Conservation (phyloP, 805 yeast genomes). For the Suhomyces xylopsoci region DNA sequence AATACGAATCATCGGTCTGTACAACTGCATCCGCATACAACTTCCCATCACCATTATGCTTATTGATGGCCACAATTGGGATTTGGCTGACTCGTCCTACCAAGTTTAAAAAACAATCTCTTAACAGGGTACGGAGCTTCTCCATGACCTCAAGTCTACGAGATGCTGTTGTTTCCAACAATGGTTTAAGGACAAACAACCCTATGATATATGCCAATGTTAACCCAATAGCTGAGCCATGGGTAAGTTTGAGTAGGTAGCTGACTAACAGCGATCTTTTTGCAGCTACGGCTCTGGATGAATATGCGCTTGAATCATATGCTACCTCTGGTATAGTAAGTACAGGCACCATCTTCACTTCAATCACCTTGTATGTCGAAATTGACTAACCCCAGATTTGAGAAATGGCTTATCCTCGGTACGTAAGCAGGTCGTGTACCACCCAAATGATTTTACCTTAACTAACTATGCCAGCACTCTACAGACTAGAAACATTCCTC, state of each 20-base stretch:
- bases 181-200: constrained; percentile 31
- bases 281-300: constrained; percentile 8
- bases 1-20: constrained; percentile 32
- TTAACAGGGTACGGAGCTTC: constrained; percentile 25
- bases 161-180: constrained; percentile 25
- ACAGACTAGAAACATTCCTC: neutral
- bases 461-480: neutral
- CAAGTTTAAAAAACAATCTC: constrained; percentile 34
- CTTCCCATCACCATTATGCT: constrained; percentile 25
- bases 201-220: constrained; percentile 31
- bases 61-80: constrained; percentile 38
- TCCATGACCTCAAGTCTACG: constrained; percentile 37
- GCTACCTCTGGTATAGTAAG: constrained; percentile 42
- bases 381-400: neutral
- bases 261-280: constrained; percentile 21
- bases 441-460: neutral
- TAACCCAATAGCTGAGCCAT: constrained; percentile 32
- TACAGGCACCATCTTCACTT: constrained; percentile 22
- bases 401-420: constrained; percentile 2
- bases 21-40: constrained; percentile 35
- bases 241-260: constrained; percentile 30
- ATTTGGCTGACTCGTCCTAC: constrained; percentile 34
- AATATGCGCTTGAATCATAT: constrained; percentile 29
- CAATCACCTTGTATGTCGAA: constrained; percentile 3
- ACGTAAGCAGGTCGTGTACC: neutral